Conservation (phyloP, 75 land plant species). For the Picea sitchensis region DNA sequence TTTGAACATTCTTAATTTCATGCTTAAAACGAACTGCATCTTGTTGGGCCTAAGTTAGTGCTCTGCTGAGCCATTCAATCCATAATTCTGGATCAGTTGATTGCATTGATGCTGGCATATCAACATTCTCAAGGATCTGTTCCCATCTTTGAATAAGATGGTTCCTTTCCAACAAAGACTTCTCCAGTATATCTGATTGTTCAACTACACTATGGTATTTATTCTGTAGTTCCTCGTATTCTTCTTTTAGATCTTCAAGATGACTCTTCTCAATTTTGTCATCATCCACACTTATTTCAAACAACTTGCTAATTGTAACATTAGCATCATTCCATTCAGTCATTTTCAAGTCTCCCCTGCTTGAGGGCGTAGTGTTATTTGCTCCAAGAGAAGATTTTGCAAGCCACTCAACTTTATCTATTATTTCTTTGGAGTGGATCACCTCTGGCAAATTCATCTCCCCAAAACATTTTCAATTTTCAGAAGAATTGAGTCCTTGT, state of each 20-base stretch:
- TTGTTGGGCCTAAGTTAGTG: too few species aligned
- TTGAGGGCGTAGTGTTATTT: constrained; percentile 21
- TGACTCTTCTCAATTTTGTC: too few species aligned
- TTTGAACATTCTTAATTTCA: constrained; percentile 27
- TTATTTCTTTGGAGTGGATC: constrained; percentile 53
- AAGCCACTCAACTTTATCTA: constrained; percentile 74
- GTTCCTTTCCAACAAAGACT: constrained; percentile 75
- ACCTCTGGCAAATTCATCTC: constrained; percentile 66
- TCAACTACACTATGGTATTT: constrained; percentile 65
- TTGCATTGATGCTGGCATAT: too few species aligned
- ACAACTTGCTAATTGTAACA: constrained; percentile 26
- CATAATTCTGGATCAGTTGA: too few species aligned
- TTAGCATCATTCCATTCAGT: constrained; percentile 31
- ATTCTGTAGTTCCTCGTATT: constrained; percentile 49
- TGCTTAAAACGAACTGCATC: too few species aligned
- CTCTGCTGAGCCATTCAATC: too few species aligned
- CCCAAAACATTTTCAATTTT: constrained; percentile 67
- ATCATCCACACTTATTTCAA: constrained; percentile 16
- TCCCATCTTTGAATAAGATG: constrained; percentile 63
- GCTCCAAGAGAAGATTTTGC: constrained; percentile 21
- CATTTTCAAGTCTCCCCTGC: constrained; percentile 45
- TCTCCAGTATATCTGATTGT: constrained; percentile 79
- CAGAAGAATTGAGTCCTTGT: constrained; percentile 64
- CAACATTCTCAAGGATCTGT: constrained; percentile 50
- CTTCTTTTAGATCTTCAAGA: constrained; percentile 51